Base-by-base conservation (phyloP, 176 grass and related monocot genomes). In the Bothriochloa decipiens region DNA sequence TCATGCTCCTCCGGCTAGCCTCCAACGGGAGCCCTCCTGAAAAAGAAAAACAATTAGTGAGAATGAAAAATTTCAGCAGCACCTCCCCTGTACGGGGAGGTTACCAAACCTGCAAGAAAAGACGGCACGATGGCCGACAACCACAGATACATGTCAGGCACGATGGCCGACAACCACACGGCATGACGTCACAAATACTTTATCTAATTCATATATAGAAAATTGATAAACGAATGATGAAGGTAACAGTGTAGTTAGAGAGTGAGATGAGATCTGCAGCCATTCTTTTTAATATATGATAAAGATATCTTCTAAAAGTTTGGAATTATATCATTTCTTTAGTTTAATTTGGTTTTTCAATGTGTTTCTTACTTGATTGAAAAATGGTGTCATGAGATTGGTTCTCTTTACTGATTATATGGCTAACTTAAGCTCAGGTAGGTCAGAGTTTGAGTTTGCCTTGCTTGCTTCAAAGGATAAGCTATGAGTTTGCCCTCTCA, bases 281-380 rank as follows among this genome's bases (percentile, higher is more conserved):
- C 17, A 41, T 53, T 82, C 27, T 57, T 5, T 28, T 63, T 3
- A n/a, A 50, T 55, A 49, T 2, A 7, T 14, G 46, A 3, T 61
- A 22, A 77, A 62, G 14, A 33, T 57, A 81, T 72, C 4, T 36
- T 83, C 72, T 8, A 5, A 72, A 11, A 65, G 78, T 57, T 66
- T 70, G 9, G 22, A 32, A 40, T 49, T 63, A 35, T 60, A 60
- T 60, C 3, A 11, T 23, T 60, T 7, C 3, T 49, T 5, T n/a
- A 72, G n/a, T 60, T 40, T 29, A 25, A 22, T 4, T n/a, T 65
- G 8, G 12, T 1, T 68, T 70, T 65, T 17, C 22, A 43, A 42
- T 4, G 4, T 76, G n/a, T 29, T 53, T 67, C 35, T 40, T 28
- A 49, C 1, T 78, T 27, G n/a, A 12, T 47, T 73, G 13, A 28